Evolutionary conservation across 164 flowering plant species (phyloP).

Genomic region (Vitis rupestris): DNA sequence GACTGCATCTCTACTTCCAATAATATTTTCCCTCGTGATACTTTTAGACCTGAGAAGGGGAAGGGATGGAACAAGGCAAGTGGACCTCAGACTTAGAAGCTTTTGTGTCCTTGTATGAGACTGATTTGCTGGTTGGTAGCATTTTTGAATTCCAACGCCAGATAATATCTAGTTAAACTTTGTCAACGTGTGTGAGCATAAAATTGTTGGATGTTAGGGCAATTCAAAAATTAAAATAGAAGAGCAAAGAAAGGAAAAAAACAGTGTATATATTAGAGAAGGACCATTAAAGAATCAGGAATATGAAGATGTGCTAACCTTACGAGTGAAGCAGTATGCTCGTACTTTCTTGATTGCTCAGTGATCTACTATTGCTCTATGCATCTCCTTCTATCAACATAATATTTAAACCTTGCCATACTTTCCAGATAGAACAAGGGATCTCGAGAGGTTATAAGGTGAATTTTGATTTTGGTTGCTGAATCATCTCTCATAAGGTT

Average conservation of each 20-base stretch:
- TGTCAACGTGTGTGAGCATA: background rate
- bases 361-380: background rate
- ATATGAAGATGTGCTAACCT: background rate
- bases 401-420: background rate
- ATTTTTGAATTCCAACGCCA: background rate
- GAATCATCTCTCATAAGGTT: background rate
- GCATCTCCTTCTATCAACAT: background rate
- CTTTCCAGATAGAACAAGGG: background rate
- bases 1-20: background rate
- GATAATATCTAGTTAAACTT: background rate
- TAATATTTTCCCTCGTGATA: background rate
- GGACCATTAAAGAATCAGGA: background rate
- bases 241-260: background rate
- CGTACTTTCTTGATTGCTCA: background rate
- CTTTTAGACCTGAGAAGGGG: background rate
- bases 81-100: background rate
- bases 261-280: background rate
- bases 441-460: background rate
- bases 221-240: background rate
- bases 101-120: background rate
- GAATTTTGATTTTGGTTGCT: background rate
- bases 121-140: background rate
- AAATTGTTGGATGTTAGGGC: background rate
- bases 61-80: background rate
- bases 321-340: background rate